Evolutionary conservation across 1,139 yeast genomes (phyloP), one percentile per base, ranked within the genome.

Genomic region (Candida freyschussii): DNA sequence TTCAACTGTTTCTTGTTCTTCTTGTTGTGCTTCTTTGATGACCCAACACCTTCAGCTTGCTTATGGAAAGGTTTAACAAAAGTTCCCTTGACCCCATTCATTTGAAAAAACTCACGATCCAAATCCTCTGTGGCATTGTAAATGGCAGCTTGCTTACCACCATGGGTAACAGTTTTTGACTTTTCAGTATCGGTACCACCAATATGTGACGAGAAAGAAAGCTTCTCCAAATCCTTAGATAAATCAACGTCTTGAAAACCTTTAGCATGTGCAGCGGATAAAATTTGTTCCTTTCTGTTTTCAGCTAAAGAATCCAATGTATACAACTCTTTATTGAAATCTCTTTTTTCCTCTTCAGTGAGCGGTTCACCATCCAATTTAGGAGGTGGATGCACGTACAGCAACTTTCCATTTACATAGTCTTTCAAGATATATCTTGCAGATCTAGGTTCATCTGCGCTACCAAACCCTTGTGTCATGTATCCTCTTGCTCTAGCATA

Each of bases 401-500:
- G 66, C 38, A 93, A 67, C 57, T 86, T 89, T 45, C 97, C 98
- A 55, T 75, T 85, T 25, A 93, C 96, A 51, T 87, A 91, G 60
- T 93, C 99, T 62, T 93, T 93, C 53, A 93, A 69, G 38, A 93
- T 76, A 47, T 85, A 84, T 57, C 99, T 73, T 19, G 96, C 80
- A 13, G 98, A 96, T 59, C 98, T 73, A 29, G 95, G 79, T 59
- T 89, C 95, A 67, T 93, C 99, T 5, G 98, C 97, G 46, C 89
- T 78, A 53, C 97, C 97, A 56, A 83, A 86, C 51, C 95, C 95
- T 58, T 91, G 96, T 0, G 96, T 84, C 95, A 87, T 89, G 57
- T 78, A 91, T 49, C 98, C 98, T 61, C 98, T 76, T 2, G 97
- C 94, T 62, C 95, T 73, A 6, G 97, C 98, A 57, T 91, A 93